Conservation (phyloP, 495 filamentous ascomycete species). For the Penicillium daleae region DNA sequence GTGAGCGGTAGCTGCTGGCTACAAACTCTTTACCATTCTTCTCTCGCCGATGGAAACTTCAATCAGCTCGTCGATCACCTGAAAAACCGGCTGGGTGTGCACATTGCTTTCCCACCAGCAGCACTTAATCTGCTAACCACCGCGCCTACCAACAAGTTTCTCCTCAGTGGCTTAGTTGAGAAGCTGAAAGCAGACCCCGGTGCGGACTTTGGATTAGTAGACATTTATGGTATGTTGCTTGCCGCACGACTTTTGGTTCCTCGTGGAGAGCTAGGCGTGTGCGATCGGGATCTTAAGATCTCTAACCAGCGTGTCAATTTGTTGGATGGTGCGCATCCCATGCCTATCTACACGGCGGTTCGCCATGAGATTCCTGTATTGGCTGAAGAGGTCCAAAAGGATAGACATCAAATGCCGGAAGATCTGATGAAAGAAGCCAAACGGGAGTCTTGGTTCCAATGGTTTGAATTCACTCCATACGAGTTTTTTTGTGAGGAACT, state of each 20-base stretch:
- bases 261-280: slow-evolving; percentile 75
- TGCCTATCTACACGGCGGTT: slow-evolving; percentile 94
- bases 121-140: slow-evolving; percentile 75
- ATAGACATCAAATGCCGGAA: slow-evolving; percentile 44
- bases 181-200: slow-evolving; percentile 81
- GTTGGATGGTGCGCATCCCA: slow-evolving; percentile 73
- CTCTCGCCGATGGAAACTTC: slow-evolving; percentile 66
- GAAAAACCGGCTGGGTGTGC: slow-evolving; percentile 79
- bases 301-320: slow-evolving; percentile 79
- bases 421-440: slow-evolving; percentile 64
- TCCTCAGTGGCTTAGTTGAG: slow-evolving; percentile 86
- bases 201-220: slow-evolving; percentile 86
- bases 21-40: slow-evolving; percentile 87
- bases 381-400: slow-evolving; percentile 37
- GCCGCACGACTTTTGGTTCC: slow-evolving; percentile 84
- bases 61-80: slow-evolving; percentile 76
- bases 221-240: slow-evolving; percentile 85
- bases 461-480: slow-evolving; percentile 96
- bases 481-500: slow-evolving; percentile 96
- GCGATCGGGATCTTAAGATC: slow-evolving; percentile 80
- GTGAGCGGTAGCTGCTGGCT: slow-evolving; percentile 97
- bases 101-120: slow-evolving; percentile 88
- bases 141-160: slow-evolving; percentile 88
- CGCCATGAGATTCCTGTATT: slow-evolving; percentile 89
- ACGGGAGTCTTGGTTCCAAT: slow-evolving; percentile 90